Percentiles rank a stretch among this genome's conserved stretches.
Evolutionary conservation across 768 basidiomycete species (phyloP).

Genomic region (Trametes coccinea): DNA sequence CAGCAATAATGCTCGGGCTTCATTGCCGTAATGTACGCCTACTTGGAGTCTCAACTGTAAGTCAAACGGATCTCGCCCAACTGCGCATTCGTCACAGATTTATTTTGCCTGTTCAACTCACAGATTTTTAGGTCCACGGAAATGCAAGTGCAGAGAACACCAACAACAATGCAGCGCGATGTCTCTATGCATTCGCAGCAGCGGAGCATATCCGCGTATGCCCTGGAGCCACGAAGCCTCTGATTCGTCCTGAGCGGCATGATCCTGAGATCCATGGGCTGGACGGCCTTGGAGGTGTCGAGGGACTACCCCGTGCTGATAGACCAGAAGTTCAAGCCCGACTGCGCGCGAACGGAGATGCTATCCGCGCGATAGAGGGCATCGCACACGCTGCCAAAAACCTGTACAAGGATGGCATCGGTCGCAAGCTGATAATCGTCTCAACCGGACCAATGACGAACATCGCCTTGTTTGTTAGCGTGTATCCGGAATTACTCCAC

Average conservation of each 20-base stretch:
- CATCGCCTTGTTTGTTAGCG: constrained; percentile 44
- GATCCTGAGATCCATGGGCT: constrained; percentile 81
- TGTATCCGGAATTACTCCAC: constrained; percentile 49
- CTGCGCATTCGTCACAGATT: background rate
- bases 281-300: constrained; percentile 83
- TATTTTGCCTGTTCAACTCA: background rate
- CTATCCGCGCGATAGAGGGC: constrained; percentile 63
- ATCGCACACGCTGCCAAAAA: constrained; percentile 57
- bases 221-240: constrained; percentile 69
- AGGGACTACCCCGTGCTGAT: constrained; percentile 62
- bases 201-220: constrained; percentile 57
- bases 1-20: constrained; percentile 75
- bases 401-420: constrained; percentile 58
- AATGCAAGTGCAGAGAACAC: constrained; percentile 68
- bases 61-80: background rate
- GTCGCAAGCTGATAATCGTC: constrained; percentile 64
- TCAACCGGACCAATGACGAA: constrained; percentile 89
- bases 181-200: constrained; percentile 74
- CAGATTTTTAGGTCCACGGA: constrained; percentile 65
- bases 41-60: constrained; percentile 82
- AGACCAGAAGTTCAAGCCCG: constrained; percentile 50
- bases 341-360: constrained; percentile 45
- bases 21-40: constrained; percentile 66
- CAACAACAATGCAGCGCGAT: constrained; percentile 72
- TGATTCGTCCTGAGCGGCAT: constrained; percentile 60